These are phyloP conservation scores for Fusarium sp. DNA, from an alignment of 2,329 filamentous ascomycete genomes.

Conservation along the genomic window DNA sequence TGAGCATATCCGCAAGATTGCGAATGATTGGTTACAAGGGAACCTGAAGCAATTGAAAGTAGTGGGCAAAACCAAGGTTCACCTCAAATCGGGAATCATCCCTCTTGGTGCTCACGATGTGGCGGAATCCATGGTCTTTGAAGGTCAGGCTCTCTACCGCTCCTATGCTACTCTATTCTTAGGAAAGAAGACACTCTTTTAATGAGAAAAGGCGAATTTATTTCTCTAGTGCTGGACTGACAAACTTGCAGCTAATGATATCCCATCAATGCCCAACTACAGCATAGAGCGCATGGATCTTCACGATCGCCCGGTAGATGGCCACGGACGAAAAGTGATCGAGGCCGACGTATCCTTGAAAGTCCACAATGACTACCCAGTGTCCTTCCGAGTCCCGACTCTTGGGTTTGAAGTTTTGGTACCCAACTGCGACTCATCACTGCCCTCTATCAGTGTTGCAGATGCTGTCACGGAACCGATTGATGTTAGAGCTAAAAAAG, in stretches of 20 bases:
- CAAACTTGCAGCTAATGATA: constrained; percentile 66
- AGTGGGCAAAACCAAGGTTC: constrained; percentile 77
- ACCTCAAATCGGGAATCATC: constrained; percentile 82
- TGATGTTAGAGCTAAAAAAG: constrained; percentile 72
- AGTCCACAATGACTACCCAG: constrained; percentile 79
- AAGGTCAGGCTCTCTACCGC: constrained; percentile 81
- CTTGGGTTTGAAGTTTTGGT: constrained; percentile 88
- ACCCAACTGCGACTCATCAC: constrained; percentile 77
- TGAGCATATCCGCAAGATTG: constrained; percentile 80
- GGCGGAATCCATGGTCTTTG: constrained; percentile 78
- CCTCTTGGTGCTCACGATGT: constrained; percentile 81
- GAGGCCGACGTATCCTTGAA: constrained; percentile 81
- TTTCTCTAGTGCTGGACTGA: constrained; percentile 45
- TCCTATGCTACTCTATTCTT: constrained; percentile 70
- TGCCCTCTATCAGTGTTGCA: constrained; percentile 82
- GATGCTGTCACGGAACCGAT: constrained; percentile 76
- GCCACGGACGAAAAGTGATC: constrained; percentile 70
- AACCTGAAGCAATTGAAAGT: constrained; percentile 77
- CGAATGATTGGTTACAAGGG: constrained; percentile 89
- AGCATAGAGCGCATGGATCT: constrained; percentile 85
- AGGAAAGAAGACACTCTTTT: constrained; percentile 64
- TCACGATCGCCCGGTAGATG: constrained; percentile 70
- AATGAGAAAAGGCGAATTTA: constrained; percentile 40
- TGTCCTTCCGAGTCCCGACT: constrained; percentile 80
- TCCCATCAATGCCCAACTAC: constrained; percentile 83